Base-by-base conservation (phyloP, 1,284 basidiomycete genomes). In the Phellopilus nigrolimitatus region DNA sequence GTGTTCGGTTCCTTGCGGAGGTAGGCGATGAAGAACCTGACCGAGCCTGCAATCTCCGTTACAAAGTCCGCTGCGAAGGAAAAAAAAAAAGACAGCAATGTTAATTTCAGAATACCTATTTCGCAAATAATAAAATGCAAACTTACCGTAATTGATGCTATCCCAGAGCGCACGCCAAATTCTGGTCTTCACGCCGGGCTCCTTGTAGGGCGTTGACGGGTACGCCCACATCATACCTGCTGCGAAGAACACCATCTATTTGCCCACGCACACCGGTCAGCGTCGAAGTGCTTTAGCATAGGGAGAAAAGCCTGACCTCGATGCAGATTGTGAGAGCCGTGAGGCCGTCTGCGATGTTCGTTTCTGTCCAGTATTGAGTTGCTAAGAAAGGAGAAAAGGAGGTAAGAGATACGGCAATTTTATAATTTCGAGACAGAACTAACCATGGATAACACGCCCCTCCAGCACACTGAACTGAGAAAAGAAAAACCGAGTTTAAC, bases 151-250 rank as follows among this genome's bases (percentile, higher is more conserved):
- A 66, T 92, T 91, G 64, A 92, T 78, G 45, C 86, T 84, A 61
- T 93, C 87, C 79, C 76, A 82, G 12, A 93, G 67, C 0, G 90
- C 79, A 49, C 74, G 70, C 74, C 80, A 76, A 49, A 85, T 71
- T 38, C 75, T 70, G 1, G 79, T 83, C 48, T 61, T 70, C 46
- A 51, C 65, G 31, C 56, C 63, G 27, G 47, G 39, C 12, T 62
- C 31, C 55, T 53, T 67, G 65, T 94, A 93, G 56, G 91, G 89
- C 0, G 68, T 74, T 60, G 76, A 74, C 5, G 74, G 74, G 62
- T 91, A 94, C 0, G 91, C 86, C 85, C 88, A 92, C 68, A 79
- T 74, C 83, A 92, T 91, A 48, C 86, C 70, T 1, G 66, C 55
- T 6, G 88, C 74, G 64, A 93, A 91, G 63, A 91, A 71, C 31